These are phyloP conservation scores for Conidiobolus incongruus DNA, from an alignment of 371 early-diverging fungal species.

Conservation along the genomic window DNA sequence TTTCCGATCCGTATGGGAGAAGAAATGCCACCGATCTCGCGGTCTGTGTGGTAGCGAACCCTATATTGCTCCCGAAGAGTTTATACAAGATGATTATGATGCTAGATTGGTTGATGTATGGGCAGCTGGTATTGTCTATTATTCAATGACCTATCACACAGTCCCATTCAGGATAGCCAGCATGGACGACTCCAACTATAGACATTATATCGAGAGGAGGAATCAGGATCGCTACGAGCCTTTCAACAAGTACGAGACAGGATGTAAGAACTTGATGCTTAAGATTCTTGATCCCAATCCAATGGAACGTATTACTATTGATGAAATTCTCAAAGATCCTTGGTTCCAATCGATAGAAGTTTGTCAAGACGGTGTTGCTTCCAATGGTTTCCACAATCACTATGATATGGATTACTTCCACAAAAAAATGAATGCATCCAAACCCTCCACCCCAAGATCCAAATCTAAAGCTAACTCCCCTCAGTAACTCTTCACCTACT, in stretches of 20 bases:
- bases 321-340: conserved; percentile 26
- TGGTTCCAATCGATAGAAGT: conserved; percentile 42
- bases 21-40: conserved; percentile 28
- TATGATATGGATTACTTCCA: not conserved
- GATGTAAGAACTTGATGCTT: conserved; percentile 30
- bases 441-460: too few relatives aligned
- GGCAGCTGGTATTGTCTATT: conserved; percentile 65
- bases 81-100: conserved; percentile 38
- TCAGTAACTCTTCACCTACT: too few relatives aligned
- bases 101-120: conserved; percentile 63
- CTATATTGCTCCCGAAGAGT: conserved; percentile 80
- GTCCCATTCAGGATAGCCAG: conserved; percentile 57
- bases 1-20: conserved; percentile 59
- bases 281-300: conserved; percentile 63
- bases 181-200: conserved; percentile 30
- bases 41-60: conserved; percentile 74
- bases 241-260: conserved; percentile 25
- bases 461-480: too few relatives aligned
- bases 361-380: conserved; percentile 9
- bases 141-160: conserved; percentile 48
- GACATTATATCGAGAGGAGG: conserved; percentile 24
- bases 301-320: conserved; percentile 31
- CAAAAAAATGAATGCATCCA: too few relatives aligned
- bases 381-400: not conserved
- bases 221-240: conserved; percentile 23